These are phyloP conservation scores for Fusarium pseudonygamai DNA, from an alignment of 2,329 filamentous ascomycete species.

Conservation along the genomic window DNA sequence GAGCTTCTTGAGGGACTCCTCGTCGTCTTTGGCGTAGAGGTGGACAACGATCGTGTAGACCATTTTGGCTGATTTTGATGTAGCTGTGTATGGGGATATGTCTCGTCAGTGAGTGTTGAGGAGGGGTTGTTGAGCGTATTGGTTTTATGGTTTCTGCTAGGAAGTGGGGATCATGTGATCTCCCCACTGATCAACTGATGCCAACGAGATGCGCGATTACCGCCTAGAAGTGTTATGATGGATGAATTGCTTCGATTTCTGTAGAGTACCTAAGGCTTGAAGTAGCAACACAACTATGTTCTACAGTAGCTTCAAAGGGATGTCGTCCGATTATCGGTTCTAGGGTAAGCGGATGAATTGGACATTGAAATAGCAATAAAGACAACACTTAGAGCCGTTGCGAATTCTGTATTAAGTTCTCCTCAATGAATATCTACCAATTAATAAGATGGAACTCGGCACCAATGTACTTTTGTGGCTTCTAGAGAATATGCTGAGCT, in stretches of 20 bases:
- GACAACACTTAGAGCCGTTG: accelerated
- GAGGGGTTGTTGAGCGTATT: slow-evolving; percentile 18
- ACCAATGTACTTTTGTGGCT: accelerated
- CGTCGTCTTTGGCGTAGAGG: slow-evolving; percentile 74
- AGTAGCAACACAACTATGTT: not conserved
- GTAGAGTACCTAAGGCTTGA: accelerated
- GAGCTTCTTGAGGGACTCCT: slow-evolving; percentile 71
- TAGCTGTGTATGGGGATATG: not conserved
- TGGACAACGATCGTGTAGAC: slow-evolving; percentile 76
- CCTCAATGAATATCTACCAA: accelerated
- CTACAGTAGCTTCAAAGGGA: too few relatives aligned
- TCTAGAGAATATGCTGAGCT: accelerated
- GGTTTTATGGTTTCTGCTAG: slow-evolving; percentile 25
- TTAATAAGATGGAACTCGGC: accelerated
- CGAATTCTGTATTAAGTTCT: not conserved
- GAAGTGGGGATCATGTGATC: slow-evolving; percentile 29
- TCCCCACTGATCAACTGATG: slow-evolving; percentile 25
- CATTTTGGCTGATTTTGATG: slow-evolving; percentile 52
- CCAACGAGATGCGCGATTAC: slow-evolving; percentile 5
- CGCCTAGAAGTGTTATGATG: not conserved
- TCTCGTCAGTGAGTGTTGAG: slow-evolving; percentile 3
- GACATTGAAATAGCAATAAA: too few relatives aligned
- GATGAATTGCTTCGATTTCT: not conserved
- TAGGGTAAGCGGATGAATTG: not conserved
- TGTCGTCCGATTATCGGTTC: not conserved